Evolutionary conservation across 1,284 basidiomycete genomes (phyloP).

Genomic region (Ustilago vetiveriae): DNA sequence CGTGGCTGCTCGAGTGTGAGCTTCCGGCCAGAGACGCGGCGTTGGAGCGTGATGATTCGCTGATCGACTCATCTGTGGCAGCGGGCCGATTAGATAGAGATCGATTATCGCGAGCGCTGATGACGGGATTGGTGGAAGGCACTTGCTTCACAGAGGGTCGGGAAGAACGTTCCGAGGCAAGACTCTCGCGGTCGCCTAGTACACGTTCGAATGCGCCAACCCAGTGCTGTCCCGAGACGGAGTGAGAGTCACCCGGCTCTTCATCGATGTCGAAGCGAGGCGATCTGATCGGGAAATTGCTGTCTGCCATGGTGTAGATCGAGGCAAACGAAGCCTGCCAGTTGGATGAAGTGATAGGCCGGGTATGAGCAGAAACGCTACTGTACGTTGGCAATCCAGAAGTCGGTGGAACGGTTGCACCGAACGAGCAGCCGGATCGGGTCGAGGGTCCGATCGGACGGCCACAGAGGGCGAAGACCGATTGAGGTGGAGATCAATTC

Average conservation of each 20-base stretch:
- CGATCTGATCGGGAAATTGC: constrained; percentile 14
- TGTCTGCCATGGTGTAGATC: constrained; percentile 33
- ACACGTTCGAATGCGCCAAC: constrained; percentile 63
- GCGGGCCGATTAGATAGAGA: constrained; percentile 8
- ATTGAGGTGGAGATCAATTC: constrained; percentile 32
- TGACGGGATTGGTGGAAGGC: constrained; percentile 28
- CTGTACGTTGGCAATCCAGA: neutral
- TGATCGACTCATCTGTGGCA: constrained; percentile 15
- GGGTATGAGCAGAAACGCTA: neutral
- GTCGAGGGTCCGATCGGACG: constrained; percentile 33
- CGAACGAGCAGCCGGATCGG: constrained; percentile 2
- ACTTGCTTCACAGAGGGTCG: constrained; percentile 24
- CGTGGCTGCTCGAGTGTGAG: constrained; percentile 31
- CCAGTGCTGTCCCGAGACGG: constrained; percentile 36
- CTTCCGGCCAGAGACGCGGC: constrained; percentile 26
- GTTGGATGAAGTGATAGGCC: neutral
- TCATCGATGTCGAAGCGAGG: constrained; percentile 51
- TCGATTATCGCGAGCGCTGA: constrained; percentile 30
- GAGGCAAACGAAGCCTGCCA: too few species aligned
- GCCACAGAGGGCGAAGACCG: constrained; percentile 42
- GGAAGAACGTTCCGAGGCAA: constrained; percentile 28
- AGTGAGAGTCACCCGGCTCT: constrained; percentile 43
- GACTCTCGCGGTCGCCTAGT: constrained; percentile 57
- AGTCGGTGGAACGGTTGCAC: neutral
- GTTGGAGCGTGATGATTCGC: constrained; percentile 15